Percentiles rank a stretch among this genome's conserved stretches.
Conservation (phyloP, 1,284 basidiomycete species). For the Termitomyces sp. region DNA sequence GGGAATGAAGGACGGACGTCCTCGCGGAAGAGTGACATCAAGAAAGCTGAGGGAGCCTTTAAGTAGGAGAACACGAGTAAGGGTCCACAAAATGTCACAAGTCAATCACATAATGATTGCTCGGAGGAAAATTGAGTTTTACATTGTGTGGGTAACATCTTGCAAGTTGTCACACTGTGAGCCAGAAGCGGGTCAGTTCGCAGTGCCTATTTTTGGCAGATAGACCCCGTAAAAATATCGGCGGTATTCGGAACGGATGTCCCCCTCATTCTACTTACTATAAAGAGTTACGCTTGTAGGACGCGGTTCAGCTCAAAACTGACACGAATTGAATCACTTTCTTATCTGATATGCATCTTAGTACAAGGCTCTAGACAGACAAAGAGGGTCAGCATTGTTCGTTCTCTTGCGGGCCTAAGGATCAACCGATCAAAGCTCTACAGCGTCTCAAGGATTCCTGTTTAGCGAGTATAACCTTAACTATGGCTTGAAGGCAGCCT, state of each 20-base stretch:
- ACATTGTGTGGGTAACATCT: background rate
- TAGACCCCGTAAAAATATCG: conserved; percentile 6
- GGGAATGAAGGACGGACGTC: conserved; percentile 25
- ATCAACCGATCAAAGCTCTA: too few relatives aligned
- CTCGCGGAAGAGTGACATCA: conserved; percentile 28
- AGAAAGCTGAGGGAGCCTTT: conserved; percentile 21
- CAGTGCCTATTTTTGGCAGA: conserved; percentile 9
- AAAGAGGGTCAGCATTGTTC: background rate
- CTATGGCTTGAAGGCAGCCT: background rate
- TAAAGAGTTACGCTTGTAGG: too few relatives aligned
- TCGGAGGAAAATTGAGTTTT: background rate
- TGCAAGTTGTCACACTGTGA: background rate
- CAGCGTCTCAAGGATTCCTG: background rate
- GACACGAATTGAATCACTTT: background rate
- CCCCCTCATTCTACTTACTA: background rate
- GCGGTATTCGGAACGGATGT: conserved; percentile 17
- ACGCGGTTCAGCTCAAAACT: background rate
- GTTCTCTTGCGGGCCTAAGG: background rate
- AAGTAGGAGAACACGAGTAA: conserved; percentile 34
- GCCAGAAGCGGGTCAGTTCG: conserved; percentile 10
- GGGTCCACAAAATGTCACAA: background rate
- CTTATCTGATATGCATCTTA: background rate
- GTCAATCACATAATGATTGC: background rate
- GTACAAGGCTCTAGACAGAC: background rate
- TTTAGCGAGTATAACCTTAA: background rate